A percentile compares a stretch with the other conserved stretches of the same genome.
Evolutionary conservation across 176 grass and related monocot genomes (phyloP).

Genomic region (Oryza punctata): DNA sequence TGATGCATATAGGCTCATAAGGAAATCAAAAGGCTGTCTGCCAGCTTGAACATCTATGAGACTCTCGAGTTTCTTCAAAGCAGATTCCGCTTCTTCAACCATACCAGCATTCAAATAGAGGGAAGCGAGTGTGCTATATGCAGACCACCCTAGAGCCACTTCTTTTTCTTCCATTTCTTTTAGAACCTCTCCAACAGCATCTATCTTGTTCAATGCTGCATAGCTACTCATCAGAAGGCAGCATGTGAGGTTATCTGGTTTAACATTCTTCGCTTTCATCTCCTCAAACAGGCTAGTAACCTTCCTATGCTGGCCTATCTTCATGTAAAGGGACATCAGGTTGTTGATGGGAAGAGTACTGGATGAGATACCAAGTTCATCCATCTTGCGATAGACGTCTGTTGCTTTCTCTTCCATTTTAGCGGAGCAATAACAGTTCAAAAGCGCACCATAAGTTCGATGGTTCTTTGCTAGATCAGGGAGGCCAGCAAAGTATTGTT

Average conservation of each 20-base stretch:
- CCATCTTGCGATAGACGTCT: conserved; percentile 62
- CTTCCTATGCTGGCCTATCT: conserved; percentile 59
- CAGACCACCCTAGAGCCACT: conserved; percentile 53
- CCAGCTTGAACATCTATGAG: conserved; percentile 44
- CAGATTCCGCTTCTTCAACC: conserved; percentile 58
- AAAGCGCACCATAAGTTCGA: conserved; percentile 64
- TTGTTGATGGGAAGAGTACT: conserved; percentile 52
- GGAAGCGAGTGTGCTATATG: conserved; percentile 65
- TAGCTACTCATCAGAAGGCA: conserved; percentile 75
- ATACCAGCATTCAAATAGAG: conserved; percentile 65
- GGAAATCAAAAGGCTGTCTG: conserved; percentile 60
- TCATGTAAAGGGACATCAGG: conserved; percentile 70
- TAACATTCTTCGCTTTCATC: conserved; percentile 74
- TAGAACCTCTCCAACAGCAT: conserved; percentile 61
- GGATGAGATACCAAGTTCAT: conserved; percentile 38
- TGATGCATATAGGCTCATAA: conserved; percentile 58
- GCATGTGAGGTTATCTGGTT: conserved; percentile 57
- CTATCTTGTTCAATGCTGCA: conserved; percentile 56
- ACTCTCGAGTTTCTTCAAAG: conserved; percentile 72
- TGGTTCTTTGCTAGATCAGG: conserved; percentile 56
- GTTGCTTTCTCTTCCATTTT: conserved; percentile 62
- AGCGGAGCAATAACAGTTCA: conserved; percentile 56
- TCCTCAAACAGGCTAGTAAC: conserved; percentile 48
- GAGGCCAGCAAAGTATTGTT: conserved; percentile 65
- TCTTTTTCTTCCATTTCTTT: conserved; percentile 55